Evolutionary conservation across 345 rosid species (phyloP).

Genomic region (Lumnitzera racemosa): DNA sequence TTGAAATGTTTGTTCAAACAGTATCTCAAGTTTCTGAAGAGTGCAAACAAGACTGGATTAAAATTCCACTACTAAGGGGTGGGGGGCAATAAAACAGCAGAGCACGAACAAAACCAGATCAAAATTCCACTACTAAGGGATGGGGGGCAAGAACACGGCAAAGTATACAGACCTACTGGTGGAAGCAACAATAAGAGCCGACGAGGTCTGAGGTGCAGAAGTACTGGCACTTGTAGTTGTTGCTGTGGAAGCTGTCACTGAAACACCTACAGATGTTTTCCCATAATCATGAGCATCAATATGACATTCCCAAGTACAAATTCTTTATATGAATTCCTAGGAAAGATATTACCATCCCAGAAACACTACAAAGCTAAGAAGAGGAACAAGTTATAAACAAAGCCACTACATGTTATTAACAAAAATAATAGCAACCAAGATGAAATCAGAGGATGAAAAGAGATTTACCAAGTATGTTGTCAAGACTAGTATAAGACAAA

Average conservation of each 20-base stretch:
- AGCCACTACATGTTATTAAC: too few relatives aligned
- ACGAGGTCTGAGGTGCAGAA: conserved; percentile 40
- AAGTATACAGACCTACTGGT: conserved; percentile 65
- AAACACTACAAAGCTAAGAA: too few relatives aligned
- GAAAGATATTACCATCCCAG: not conserved
- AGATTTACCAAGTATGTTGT: too few relatives aligned
- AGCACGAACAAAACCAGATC: too few relatives aligned
- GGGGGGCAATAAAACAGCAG: too few relatives aligned
- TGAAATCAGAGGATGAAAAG: too few relatives aligned
- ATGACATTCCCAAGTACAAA: not conserved
- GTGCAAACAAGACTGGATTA: not conserved
- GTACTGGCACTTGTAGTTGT: conserved; percentile 35
- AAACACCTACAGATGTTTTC: conserved; percentile 32
- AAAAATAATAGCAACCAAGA: too few relatives aligned
- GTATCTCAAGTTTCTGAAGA: not conserved
- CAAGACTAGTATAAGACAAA: too few relatives aligned
- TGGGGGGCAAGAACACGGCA: not conserved
- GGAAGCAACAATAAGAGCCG: conserved; percentile 54
- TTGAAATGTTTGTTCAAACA: not conserved
- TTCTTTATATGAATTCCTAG: not conserved
- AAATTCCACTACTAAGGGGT: not conserved
- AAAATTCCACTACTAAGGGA: too few relatives aligned
- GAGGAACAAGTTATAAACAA: too few relatives aligned
- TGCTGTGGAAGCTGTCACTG: conserved; percentile 45
- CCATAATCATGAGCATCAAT: not conserved